These are phyloP conservation scores for Calcarisporium arbuscula DNA, from an alignment of 2,329 filamentous ascomycete genomes.

Conservation along the genomic window DNA sequence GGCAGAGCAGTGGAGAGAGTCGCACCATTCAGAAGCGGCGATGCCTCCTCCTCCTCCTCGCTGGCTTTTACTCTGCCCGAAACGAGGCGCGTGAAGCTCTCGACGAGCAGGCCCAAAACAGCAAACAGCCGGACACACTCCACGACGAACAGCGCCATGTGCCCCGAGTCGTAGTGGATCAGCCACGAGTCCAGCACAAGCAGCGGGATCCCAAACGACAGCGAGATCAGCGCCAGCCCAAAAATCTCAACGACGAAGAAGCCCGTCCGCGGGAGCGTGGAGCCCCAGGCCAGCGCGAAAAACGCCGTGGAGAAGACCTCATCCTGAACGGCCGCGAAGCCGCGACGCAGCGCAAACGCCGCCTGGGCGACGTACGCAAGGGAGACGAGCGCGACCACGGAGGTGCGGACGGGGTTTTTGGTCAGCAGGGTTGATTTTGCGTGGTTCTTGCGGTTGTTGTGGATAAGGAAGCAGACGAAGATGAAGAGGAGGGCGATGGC, in stretches of 20 bases:
- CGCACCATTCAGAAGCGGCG: too few relatives aligned
- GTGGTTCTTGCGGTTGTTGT: constrained; percentile 1
- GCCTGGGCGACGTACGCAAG: constrained; percentile 1
- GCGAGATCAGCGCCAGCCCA: not conserved
- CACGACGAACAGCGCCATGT: not conserved
- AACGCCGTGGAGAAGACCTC: constrained; percentile 1
- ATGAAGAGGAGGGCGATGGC: constrained; percentile 5
- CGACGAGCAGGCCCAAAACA: too few relatives aligned
- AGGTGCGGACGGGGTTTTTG: not conserved
- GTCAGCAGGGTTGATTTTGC: not conserved
- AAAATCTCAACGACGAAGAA: constrained; percentile 1
- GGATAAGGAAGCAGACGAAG: constrained; percentile 3
- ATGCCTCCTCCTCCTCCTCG: too few relatives aligned
- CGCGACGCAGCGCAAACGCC: not conserved
- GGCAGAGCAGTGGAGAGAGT: too few relatives aligned
- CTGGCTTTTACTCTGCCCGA: too few relatives aligned
- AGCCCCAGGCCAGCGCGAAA: constrained; percentile 3
- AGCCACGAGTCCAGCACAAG: constrained; percentile 2
- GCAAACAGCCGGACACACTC: too few relatives aligned
- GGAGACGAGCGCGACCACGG: not conserved
- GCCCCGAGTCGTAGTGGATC: not conserved
- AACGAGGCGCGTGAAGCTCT: too few relatives aligned
- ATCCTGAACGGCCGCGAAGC: not conserved
- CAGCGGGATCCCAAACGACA: constrained; percentile 2
- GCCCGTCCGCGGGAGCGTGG: not conserved